Evolutionary conservation across 768 basidiomycete species (phyloP).

Genomic region (Mycena polygramma): DNA sequence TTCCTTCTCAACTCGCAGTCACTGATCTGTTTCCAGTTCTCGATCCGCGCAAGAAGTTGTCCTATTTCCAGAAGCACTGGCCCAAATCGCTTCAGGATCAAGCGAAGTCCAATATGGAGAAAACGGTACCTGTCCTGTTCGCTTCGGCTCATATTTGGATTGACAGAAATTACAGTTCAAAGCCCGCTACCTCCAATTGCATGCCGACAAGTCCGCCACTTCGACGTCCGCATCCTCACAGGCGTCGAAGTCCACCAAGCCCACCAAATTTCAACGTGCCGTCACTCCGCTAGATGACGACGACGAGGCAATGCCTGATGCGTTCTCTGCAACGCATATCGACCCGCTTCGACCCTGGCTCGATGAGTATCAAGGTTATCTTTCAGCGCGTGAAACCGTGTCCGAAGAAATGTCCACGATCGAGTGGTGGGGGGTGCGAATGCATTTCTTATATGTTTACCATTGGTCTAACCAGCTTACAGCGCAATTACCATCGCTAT

Average conservation of each 20-base stretch:
- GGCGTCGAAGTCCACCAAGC: no score
- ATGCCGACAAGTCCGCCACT: not conserved
- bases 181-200: not conserved
- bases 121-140: constrained; percentile 32
- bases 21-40: constrained; percentile 4
- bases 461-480: no score
- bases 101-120: constrained; percentile 33
- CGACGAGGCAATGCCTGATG: not conserved
- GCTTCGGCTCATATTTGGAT: constrained; percentile 6
- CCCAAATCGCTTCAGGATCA: constrained; percentile 33
- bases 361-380: not conserved
- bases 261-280: not conserved
- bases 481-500: no score
- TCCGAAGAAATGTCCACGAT: constrained; percentile 5
- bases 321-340: not conserved
- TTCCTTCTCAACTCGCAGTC: not conserved
- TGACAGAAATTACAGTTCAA: constrained; percentile 16
- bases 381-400: not conserved
- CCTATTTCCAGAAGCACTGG: constrained; percentile 39
- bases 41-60: constrained; percentile 4
- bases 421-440: constrained; percentile 18
- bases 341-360: not conserved
- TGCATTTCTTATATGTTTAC: no score
- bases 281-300: not conserved
- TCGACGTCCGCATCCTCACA: no score